phyloP scores from a whole-genome alignment of 306 rosid genomes.

The Hippophae rhamnoides region DNA sequence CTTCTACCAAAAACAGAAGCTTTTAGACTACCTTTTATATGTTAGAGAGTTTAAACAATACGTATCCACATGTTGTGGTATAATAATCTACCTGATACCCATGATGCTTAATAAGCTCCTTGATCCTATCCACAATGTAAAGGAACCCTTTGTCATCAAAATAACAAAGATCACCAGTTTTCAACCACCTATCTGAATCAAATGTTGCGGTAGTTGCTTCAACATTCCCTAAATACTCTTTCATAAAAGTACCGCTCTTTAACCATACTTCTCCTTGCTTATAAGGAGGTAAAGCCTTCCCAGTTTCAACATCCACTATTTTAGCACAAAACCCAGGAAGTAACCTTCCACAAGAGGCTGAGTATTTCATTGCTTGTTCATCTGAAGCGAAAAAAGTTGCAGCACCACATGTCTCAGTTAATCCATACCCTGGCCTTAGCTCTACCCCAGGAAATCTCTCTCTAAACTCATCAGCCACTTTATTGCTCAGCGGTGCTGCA shows the following conservation, averaged over 20 bases:
- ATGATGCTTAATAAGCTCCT: constrained; percentile 84
- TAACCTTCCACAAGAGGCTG: constrained; percentile 50
- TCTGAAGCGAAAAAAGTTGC: constrained; percentile 35
- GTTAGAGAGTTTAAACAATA: background rate
- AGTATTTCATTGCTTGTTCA: constrained; percentile 36
- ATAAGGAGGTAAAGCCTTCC: constrained; percentile 45
- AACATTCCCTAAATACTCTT: constrained; percentile 56
- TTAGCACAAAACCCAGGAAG: constrained; percentile 58
- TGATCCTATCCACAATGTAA: constrained; percentile 58
- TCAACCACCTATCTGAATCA: constrained; percentile 64
- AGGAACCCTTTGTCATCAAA: constrained; percentile 62
- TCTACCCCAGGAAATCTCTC: constrained; percentile 74
- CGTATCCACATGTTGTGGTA: no score
- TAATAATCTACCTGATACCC: constrained; percentile 62
- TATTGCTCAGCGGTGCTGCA: constrained; percentile 84
- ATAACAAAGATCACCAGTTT: constrained; percentile 77
- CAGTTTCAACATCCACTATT: constrained; percentile 50
- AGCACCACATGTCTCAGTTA: constrained; percentile 65
- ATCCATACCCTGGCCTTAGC: constrained; percentile 73
- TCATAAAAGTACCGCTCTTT: constrained; percentile 66
- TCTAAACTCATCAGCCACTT: constrained; percentile 47
- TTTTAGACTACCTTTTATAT: no score
- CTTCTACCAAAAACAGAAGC: no score
- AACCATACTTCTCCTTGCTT: constrained; percentile 80
- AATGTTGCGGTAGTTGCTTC: constrained; percentile 61